These are phyloP conservation scores for Diplodia corticola DNA, from an alignment of 2,329 filamentous ascomycete genomes.

Conservation along the genomic window DNA sequence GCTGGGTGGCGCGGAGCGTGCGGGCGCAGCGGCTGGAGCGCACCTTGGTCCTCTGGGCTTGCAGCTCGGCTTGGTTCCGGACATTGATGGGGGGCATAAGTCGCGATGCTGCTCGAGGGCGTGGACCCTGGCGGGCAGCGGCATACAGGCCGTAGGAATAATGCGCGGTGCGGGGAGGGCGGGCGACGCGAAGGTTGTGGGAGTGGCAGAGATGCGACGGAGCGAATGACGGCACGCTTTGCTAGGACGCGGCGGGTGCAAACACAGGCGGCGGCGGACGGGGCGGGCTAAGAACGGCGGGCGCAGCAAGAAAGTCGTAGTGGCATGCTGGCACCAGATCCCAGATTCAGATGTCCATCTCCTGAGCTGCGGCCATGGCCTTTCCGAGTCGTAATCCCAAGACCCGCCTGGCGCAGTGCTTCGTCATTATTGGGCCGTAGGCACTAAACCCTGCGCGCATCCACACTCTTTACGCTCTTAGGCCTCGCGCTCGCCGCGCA, in stretches of 20 bases:
- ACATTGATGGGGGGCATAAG: constrained; percentile 33
- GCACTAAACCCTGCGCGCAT: constrained; percentile 18
- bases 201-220: constrained; percentile 20
- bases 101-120: constrained; percentile 9
- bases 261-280: constrained; percentile 12
- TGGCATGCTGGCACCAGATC: constrained; percentile 19
- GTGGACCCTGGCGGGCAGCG: constrained; percentile 1
- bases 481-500: constrained; percentile 20
- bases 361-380: constrained; percentile 23
- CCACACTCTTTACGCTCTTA: constrained; percentile 16
- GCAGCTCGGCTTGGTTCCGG: constrained; percentile 57
- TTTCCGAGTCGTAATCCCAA: constrained; percentile 17
- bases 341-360: constrained; percentile 20
- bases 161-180: constrained; percentile 18
- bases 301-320: constrained; percentile 9
- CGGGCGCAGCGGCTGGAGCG: constrained; percentile 21
- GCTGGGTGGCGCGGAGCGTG: constrained; percentile 4
- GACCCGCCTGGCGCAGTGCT: neutral
- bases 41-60: constrained; percentile 62
- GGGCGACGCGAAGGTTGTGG: constrained; percentile 17
- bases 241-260: constrained; percentile 11
- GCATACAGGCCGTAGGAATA: constrained; percentile 20
- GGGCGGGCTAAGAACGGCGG: constrained; percentile 10
- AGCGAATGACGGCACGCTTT: constrained; percentile 22
- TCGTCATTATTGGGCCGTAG: constrained; percentile 17